These are phyloP conservation scores for Scenedesmus sp. DNA, from an alignment of 163 green algal genomes.

Conservation along the genomic window DNA sequence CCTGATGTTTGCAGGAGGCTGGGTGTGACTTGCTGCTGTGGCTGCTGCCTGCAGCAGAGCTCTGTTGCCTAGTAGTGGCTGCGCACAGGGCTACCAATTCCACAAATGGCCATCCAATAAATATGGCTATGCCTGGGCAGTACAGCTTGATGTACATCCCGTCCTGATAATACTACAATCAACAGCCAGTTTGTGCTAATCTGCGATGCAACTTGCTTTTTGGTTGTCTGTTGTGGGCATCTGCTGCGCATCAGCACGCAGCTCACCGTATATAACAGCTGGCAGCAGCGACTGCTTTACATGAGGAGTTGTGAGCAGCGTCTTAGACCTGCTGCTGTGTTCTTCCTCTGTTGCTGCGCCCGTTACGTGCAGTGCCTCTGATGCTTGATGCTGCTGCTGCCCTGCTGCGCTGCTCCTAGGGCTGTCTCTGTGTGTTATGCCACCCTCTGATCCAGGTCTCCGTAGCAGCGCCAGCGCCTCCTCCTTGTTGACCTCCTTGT, in stretches of 20 bases:
- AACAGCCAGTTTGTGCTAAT: too few relatives aligned
- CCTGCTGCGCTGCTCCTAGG: background rate
- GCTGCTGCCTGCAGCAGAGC: too few relatives aligned
- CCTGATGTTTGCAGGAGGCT: background rate
- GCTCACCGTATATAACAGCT: slow-evolving; percentile 34
- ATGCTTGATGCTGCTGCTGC: background rate
- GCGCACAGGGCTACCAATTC: too few relatives aligned
- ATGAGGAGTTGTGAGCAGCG: background rate
- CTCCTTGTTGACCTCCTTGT: background rate
- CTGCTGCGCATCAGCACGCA: background rate
- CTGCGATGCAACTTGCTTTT: too few relatives aligned
- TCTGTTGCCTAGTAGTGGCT: too few relatives aligned
- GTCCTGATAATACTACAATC: too few relatives aligned
- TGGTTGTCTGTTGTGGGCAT: too few relatives aligned
- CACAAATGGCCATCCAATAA: too few relatives aligned
- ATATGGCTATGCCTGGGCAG: too few relatives aligned
- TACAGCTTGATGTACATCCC: too few relatives aligned
- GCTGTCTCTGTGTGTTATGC: background rate
- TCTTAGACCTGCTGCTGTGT: background rate
- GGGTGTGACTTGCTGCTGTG: too few relatives aligned
- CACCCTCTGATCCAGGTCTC: background rate
- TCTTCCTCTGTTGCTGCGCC: background rate
- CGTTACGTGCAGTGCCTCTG: background rate
- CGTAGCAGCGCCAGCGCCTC: background rate
- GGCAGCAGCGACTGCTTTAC: slow-evolving; percentile 22